A percentile compares a stretch with the other conserved stretches of the same genome.
Evolutionary conservation across 495 filamentous ascomycete genomes (phyloP).

Genomic region (Trichoderma virens): DNA sequence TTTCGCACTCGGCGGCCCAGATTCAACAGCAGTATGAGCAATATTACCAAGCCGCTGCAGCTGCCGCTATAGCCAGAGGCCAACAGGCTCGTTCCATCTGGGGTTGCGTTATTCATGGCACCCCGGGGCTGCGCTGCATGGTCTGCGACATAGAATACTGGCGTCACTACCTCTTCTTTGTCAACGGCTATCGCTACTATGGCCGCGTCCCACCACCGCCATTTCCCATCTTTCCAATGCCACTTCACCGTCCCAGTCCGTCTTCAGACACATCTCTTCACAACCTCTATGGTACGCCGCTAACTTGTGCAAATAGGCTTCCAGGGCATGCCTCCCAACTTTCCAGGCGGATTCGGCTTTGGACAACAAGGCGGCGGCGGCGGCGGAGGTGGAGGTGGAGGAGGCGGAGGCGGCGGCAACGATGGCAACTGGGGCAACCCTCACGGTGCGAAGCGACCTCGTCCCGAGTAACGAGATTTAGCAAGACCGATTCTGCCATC

Average conservation of each 20-base stretch:
- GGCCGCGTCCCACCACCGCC: not conserved
- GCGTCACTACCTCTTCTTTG: not conserved
- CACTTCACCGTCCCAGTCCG: constrained; percentile 12
- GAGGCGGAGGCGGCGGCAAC: no score
- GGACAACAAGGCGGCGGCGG: constrained; percentile 45
- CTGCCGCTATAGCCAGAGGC: not conserved
- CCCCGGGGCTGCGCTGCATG: not conserved
- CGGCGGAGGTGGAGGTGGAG: constrained; percentile 34
- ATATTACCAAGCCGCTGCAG: not conserved
- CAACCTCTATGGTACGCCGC: not conserved
- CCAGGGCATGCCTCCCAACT: constrained; percentile 59
- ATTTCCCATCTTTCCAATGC: constrained; percentile 17
- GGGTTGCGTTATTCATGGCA: not conserved
- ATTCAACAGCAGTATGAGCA: not conserved
- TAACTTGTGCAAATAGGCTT: constrained; percentile 45
- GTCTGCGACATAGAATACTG: not conserved
- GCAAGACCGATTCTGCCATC: not conserved
- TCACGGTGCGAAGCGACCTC: constrained; percentile 72
- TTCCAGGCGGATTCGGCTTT: constrained; percentile 74
- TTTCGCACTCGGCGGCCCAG: not conserved
- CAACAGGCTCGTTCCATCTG: not conserved
- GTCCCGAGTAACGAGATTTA: constrained; percentile 29
- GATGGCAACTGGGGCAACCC: constrained; percentile 64
- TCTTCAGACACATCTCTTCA: not conserved
- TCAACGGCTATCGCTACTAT: not conserved